These are phyloP conservation scores for Coemansia sp. DNA, from an alignment of 192 early-diverging fungal species.

Conservation along the genomic window DNA sequence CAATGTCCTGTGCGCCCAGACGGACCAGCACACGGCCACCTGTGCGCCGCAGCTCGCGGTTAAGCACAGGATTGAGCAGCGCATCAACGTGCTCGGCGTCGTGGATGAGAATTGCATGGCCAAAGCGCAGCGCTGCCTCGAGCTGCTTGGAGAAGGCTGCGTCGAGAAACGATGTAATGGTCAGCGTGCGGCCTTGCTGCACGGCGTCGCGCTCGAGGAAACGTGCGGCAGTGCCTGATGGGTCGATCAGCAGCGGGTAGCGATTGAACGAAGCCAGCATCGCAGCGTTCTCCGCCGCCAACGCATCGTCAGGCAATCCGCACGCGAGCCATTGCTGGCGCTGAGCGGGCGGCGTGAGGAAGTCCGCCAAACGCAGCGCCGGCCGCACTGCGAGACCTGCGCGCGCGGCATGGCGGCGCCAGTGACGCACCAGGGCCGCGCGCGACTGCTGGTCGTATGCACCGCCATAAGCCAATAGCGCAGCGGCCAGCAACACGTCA, in stretches of 20 bases:
- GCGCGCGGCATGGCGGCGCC: slow-evolving; percentile 64
- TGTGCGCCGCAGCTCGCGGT: slow-evolving; percentile 93
- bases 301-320: slow-evolving; percentile 77
- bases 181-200: slow-evolving; percentile 66
- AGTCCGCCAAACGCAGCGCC: slow-evolving; percentile 85
- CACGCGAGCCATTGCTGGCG: slow-evolving; percentile 86
- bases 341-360: slow-evolving; percentile 89
- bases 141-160: slow-evolving; percentile 95
- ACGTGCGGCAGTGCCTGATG: slow-evolving; percentile 86
- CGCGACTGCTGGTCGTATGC: slow-evolving; percentile 98
- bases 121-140: slow-evolving; percentile 97
- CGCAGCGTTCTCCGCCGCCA: slow-evolving; percentile 98
- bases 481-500: slow-evolving; percentile 88
- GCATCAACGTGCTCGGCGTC: slow-evolving; percentile 98
- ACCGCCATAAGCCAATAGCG: slow-evolving; percentile 96
- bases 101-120: slow-evolving; percentile 94
- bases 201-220: slow-evolving; percentile 73
- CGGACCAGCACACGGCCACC: slow-evolving; percentile 95
- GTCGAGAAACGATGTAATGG: slow-evolving; percentile 96
- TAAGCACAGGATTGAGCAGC: slow-evolving; percentile 96
- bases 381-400: slow-evolving; percentile 57
- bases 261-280: slow-evolving; percentile 94
- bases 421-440: slow-evolving; percentile 72
- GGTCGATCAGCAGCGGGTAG: slow-evolving; percentile 98
- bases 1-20: slow-evolving; percentile 96